These are phyloP conservation scores for Chlorella ohadii DNA, from an alignment of 139 green algal species.

Conservation along the genomic window DNA sequence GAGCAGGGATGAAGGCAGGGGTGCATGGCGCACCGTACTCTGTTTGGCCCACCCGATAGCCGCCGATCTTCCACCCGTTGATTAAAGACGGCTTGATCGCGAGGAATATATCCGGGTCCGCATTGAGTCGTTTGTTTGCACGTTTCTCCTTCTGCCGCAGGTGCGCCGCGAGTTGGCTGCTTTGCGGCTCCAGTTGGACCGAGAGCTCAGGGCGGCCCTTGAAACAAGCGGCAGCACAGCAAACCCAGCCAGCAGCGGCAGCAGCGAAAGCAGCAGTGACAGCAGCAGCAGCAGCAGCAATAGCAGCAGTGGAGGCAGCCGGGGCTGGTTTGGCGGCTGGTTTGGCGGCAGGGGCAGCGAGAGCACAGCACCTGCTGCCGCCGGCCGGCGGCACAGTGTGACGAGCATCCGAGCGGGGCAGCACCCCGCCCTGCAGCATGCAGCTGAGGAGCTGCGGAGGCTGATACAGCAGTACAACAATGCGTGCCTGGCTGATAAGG, in stretches of 20 bases:
- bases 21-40: too few species aligned
- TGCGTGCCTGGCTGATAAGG: slow-evolving; percentile 24
- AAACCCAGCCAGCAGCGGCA: background rate
- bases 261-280: background rate
- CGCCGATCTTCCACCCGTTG: too few species aligned
- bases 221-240: too few species aligned
- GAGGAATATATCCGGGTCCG: too few species aligned
- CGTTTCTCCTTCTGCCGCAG: too few species aligned
- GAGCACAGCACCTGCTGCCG: slow-evolving; percentile 44
- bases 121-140: too few species aligned
- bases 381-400: slow-evolving; percentile 16
- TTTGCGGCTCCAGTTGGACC: background rate
- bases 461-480: slow-evolving; percentile 51
- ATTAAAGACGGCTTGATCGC: too few species aligned
- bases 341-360: background rate
- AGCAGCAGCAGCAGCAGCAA: background rate
- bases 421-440: background rate
- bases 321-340: background rate
- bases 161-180: background rate
- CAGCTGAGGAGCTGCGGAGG: slow-evolving; percentile 40
- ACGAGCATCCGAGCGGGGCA: background rate
- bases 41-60: too few species aligned
- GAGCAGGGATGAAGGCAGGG: too few species aligned
- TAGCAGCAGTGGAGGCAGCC: background rate
- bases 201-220: background rate